Percentiles rank a stretch among this genome's conserved stretches.
Conservation (phyloP, 2,329 filamentous ascomycete genomes). For the Dendryphion nanum region DNA sequence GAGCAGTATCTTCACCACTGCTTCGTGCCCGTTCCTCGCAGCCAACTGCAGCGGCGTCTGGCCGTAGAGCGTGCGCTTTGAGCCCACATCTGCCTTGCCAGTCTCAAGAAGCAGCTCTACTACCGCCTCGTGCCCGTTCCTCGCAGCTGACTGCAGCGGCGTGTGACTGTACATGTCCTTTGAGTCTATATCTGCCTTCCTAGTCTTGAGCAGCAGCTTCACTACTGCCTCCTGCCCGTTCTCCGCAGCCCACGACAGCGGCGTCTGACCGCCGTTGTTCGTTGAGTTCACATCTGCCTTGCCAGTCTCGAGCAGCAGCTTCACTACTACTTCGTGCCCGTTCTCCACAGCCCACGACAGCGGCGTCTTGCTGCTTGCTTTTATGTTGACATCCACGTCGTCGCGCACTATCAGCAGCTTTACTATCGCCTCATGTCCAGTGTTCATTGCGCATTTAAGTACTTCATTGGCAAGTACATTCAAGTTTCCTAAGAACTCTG, state of each 20-base stretch:
- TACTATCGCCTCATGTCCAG: conserved; percentile 2
- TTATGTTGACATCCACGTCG: neutral
- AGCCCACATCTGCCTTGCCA: neutral
- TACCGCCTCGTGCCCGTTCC: neutral
- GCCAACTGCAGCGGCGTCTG: neutral
- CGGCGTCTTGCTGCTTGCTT: conserved; percentile 1
- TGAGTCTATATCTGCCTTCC: neutral
- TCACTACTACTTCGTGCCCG: neutral
- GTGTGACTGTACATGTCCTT: neutral
- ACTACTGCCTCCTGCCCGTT: neutral
- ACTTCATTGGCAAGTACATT: neutral
- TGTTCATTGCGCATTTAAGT: neutral
- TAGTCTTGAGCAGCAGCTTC: neutral
- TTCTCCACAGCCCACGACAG: conserved; percentile 1
- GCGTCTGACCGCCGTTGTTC: no score
- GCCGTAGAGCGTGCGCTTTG: no score
- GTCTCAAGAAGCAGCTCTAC: neutral
- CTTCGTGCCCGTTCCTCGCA: neutral
- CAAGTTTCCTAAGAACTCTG: neutral
- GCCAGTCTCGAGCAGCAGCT: neutral
- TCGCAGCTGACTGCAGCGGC: neutral
- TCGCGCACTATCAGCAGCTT: conserved; percentile 1
- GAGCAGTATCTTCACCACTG: conserved; percentile 1
- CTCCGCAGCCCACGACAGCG: neutral
- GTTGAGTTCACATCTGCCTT: neutral